Evolutionary conservation across 192 early-diverging fungal species (phyloP).

Genomic region (Rhizophlyctis rosea): DNA sequence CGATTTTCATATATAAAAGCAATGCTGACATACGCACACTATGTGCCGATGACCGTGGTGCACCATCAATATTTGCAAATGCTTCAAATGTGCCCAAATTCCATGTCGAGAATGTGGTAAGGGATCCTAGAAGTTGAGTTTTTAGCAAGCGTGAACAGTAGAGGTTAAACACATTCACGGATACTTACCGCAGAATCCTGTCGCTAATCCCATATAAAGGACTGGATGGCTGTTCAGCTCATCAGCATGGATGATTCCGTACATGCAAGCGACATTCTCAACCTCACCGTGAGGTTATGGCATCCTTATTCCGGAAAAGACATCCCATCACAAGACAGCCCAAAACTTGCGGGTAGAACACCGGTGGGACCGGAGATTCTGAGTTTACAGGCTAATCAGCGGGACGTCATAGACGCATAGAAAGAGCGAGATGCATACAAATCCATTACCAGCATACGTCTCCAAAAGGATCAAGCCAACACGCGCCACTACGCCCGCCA

Average conservation of each 20-base stretch:
- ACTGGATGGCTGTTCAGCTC: too few relatives aligned
- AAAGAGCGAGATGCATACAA: background rate
- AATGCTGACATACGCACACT: slow-evolving; percentile 6
- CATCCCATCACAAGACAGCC: slow-evolving; percentile 36
- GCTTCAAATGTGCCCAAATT: slow-evolving; percentile 15
- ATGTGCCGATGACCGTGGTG: background rate
- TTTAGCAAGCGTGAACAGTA: background rate
- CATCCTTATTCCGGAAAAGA: slow-evolving; percentile 11
- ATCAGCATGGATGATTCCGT: too few relatives aligned
- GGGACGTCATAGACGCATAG: background rate
- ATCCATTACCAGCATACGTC: slow-evolving; percentile 13
- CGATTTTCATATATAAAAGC: background rate
- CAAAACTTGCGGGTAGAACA: slow-evolving; percentile 31
- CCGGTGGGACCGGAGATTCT: slow-evolving; percentile 15
- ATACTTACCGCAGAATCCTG: slow-evolving; percentile 38
- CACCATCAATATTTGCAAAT: background rate
- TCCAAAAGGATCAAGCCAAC: slow-evolving; percentile 18
- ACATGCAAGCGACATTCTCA: background rate
- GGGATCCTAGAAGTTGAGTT: slow-evolving; percentile 17
- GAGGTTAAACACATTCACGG: slow-evolving; percentile 2
- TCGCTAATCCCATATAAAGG: slow-evolving; percentile 31
- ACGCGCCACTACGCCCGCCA: slow-evolving; percentile 18
- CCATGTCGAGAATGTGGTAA: slow-evolving; percentile 34
- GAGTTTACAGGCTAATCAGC: background rate
- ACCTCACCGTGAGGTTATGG: background rate